Evolutionary conservation across 2,329 filamentous ascomycete species (phyloP).

Genomic region (Pseudohalonectria lignicola): DNA sequence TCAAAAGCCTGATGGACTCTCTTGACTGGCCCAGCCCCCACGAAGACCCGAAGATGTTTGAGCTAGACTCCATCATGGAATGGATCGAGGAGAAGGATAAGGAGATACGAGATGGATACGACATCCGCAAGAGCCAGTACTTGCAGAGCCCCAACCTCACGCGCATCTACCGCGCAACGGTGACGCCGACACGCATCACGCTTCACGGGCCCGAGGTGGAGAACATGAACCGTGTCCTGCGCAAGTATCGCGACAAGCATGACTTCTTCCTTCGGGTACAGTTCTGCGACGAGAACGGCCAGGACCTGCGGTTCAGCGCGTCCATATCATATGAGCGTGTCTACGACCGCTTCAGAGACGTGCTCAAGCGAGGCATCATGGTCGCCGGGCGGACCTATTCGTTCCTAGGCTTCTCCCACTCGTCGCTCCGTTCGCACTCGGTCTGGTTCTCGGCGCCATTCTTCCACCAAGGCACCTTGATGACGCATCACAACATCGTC

Average conservation of each 20-base stretch:
- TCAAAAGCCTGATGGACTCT: conserved; percentile 38
- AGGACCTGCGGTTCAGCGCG: conserved; percentile 47
- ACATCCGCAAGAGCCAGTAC: conserved; percentile 8
- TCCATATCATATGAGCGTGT: conserved; percentile 37
- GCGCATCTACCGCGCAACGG: conserved; percentile 40
- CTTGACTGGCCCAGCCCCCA: conserved; percentile 45
- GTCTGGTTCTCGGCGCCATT: conserved; percentile 52
- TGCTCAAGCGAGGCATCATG: conserved; percentile 47
- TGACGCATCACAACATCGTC: conserved; percentile 32
- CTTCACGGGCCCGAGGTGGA: conserved; percentile 54
- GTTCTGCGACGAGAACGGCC: conserved; percentile 65
- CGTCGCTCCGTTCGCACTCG: conserved; percentile 60
- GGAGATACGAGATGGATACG: conserved; percentile 8
- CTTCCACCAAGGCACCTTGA: conserved; percentile 16
- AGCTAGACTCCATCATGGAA: conserved; percentile 26
- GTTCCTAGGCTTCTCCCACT: conserved; percentile 73
- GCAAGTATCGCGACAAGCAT: conserved; percentile 48
- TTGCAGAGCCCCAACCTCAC: conserved; percentile 28
- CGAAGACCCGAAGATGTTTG: conserved; percentile 27
- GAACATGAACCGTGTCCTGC: conserved; percentile 58
- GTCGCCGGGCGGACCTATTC: conserved; percentile 52
- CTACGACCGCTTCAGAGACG: conserved; percentile 45
- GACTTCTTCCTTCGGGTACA: conserved; percentile 60
- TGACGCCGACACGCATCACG: conserved; percentile 48
- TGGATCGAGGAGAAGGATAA: conserved; percentile 28